Percentiles rank a stretch among this genome's conserved stretches.
These are phyloP conservation scores for Oidium heveae DNA, from an alignment of 2,329 filamentous ascomycete genomes.

Conservation along the genomic window DNA sequence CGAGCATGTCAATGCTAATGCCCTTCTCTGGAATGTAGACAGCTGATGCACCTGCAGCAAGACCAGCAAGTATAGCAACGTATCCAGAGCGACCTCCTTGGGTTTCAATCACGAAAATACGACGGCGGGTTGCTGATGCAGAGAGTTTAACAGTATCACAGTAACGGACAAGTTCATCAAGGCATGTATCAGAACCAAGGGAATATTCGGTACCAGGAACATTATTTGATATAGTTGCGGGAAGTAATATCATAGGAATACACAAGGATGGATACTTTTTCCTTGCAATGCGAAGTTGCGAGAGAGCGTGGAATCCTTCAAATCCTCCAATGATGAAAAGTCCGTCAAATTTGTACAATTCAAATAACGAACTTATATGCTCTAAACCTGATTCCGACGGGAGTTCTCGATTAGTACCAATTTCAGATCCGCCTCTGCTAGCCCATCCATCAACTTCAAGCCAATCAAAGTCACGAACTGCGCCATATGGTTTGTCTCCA, in stretches of 20 bases:
- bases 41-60: conserved; percentile 74
- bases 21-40: conserved; percentile 97
- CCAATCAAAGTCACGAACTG: conserved; percentile 74
- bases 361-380: conserved; percentile 57
- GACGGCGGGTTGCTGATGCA: conserved; percentile 71
- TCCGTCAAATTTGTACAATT: conserved; percentile 69
- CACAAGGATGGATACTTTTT: conserved; percentile 60
- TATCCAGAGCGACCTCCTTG: conserved; percentile 90
- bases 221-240: conserved; percentile 97
- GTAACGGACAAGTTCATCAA: conserved; percentile 85
- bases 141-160: conserved; percentile 97
- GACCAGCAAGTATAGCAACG: conserved; percentile 68
- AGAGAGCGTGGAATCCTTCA: conserved; percentile 82
- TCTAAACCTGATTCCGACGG: conserved; percentile 68
- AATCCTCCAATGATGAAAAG: conserved; percentile 87
- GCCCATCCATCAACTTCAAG: conserved; percentile 89
- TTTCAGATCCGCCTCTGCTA: conserved; percentile 89
- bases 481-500: conserved; percentile 51
- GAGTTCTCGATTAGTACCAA: conserved; percentile 87
- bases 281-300: conserved; percentile 61
- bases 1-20: conserved; percentile 78
- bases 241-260: conserved; percentile 76
- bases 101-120: conserved; percentile 94
- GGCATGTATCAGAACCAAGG: conserved; percentile 81
- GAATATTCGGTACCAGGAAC: conserved; percentile 95